Conservation (phyloP, 192 early-diverging fungal genomes). For the Phlyctochytrium arcticum region DNA sequence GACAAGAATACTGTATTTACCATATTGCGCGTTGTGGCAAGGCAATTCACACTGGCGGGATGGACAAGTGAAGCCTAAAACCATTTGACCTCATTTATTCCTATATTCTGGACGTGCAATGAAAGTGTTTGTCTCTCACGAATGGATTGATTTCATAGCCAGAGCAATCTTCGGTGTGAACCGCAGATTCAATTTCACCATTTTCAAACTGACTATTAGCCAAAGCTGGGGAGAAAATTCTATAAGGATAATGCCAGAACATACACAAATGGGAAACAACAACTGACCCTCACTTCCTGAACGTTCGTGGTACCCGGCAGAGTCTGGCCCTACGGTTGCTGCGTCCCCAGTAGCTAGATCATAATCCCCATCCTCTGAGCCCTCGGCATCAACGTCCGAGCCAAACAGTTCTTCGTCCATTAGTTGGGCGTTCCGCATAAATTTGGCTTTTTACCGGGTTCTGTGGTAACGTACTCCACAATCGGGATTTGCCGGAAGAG, state of each 20-base stretch:
- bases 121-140: background rate
- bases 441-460: too few species aligned
- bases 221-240: background rate
- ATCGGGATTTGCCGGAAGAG: too few species aligned
- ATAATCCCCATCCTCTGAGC: slow-evolving; percentile 16
- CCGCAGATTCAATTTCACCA: background rate
- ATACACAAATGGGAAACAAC: too few species aligned
- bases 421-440: background rate
- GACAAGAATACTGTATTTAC: background rate
- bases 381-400: slow-evolving; percentile 22
- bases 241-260: too few species aligned
- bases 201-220: background rate
- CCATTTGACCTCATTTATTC: background rate
- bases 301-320: too few species aligned
- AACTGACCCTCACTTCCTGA: too few species aligned
- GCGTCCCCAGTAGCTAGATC: background rate
- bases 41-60: slow-evolving; percentile 10
- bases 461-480: too few species aligned
- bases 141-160: slow-evolving; percentile 16
- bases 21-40: slow-evolving; percentile 19
- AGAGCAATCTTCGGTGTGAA: slow-evolving; percentile 2
- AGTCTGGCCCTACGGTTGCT: too few species aligned
- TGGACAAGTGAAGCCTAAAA: slow-evolving; percentile 13
- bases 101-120: background rate
- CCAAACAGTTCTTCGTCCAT: background rate